Evolutionary conservation across 2,329 filamentous ascomycete species (phyloP).

Genomic region (Tolypocladium sp.): DNA sequence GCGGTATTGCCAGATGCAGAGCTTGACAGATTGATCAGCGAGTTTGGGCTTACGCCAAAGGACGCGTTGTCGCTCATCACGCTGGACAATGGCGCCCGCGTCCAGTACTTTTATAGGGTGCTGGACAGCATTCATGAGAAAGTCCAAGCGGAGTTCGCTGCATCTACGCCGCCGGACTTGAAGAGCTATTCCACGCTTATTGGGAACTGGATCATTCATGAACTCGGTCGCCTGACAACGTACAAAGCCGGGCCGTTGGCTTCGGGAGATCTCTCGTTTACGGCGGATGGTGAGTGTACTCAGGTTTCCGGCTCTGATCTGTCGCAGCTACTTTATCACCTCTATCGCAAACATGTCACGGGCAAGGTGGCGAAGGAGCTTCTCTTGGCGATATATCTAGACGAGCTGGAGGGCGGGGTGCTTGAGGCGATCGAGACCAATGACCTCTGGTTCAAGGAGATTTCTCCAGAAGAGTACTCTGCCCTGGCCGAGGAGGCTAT

Average conservation of each 20-base stretch:
- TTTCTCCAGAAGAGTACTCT: conserved; percentile 37
- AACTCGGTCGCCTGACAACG: conserved; percentile 59
- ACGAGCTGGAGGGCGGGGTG: conserved; percentile 34
- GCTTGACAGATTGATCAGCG: conserved; percentile 48
- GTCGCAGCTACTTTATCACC: conserved; percentile 40
- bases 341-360: conserved; percentile 41
- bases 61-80: conserved; percentile 75
- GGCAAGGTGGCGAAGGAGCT: conserved; percentile 50
- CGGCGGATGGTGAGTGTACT: conserved; percentile 35
- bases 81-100: conserved; percentile 67
- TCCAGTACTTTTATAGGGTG: conserved; percentile 73
- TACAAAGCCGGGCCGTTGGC: conserved; percentile 60
- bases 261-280: conserved; percentile 35
- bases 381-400: conserved; percentile 41
- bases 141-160: conserved; percentile 11
- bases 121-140: conserved; percentile 36
- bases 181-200: conserved; percentile 36
- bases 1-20: conserved; percentile 66
- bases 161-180: conserved; percentile 13
- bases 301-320: conserved; percentile 37
- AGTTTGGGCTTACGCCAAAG: conserved; percentile 64
- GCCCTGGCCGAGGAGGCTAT: conserved; percentile 34
- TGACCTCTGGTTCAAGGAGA: conserved; percentile 45
- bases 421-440: conserved; percentile 33
- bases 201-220: conserved; percentile 64